Conservation (phyloP, 345 rosid genomes). For the Raphanus raphanistrum region DNA sequence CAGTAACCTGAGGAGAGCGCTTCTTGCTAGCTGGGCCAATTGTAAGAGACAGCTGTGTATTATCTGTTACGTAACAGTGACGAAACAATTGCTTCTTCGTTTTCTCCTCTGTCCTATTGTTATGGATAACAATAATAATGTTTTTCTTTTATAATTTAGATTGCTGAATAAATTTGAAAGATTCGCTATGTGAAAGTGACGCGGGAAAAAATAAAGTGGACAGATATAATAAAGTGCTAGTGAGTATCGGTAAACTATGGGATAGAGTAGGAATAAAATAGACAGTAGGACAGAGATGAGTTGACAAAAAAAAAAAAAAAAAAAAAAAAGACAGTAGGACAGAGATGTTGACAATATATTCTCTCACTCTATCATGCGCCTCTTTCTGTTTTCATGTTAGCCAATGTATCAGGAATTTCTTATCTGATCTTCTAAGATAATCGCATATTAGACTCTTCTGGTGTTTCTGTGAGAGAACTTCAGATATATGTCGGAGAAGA, state of each 20-base stretch:
- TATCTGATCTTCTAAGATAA: not conserved
- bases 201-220: not conserved
- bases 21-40: slow-evolving; percentile 2
- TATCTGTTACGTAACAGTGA: slow-evolving; percentile 23
- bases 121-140: not conserved
- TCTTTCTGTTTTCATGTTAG: slow-evolving; percentile 2
- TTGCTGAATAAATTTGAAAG: slow-evolving; percentile 14
- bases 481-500: not conserved
- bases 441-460: not conserved
- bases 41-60: slow-evolving; percentile 20
- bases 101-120: slow-evolving; percentile 23
- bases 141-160: not conserved
- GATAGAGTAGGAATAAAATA: slow-evolving; percentile 25
- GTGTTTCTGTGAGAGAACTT: not conserved
- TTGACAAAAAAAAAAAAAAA: too few relatives aligned
- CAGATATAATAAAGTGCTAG: slow-evolving; percentile 24
- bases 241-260: not conserved
- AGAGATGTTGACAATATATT: slow-evolving; percentile 10
- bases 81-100: slow-evolving; percentile 18
- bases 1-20: slow-evolving; percentile 10
- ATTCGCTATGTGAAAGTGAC: slow-evolving; percentile 36
- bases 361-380: slow-evolving; percentile 9
- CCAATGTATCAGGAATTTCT: not conserved
- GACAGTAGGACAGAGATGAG: too few relatives aligned
- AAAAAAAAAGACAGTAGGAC: too few relatives aligned